Conservation (phyloP, 2,329 filamentous ascomycete genomes). For the Aaosphaeria arxii region DNA sequence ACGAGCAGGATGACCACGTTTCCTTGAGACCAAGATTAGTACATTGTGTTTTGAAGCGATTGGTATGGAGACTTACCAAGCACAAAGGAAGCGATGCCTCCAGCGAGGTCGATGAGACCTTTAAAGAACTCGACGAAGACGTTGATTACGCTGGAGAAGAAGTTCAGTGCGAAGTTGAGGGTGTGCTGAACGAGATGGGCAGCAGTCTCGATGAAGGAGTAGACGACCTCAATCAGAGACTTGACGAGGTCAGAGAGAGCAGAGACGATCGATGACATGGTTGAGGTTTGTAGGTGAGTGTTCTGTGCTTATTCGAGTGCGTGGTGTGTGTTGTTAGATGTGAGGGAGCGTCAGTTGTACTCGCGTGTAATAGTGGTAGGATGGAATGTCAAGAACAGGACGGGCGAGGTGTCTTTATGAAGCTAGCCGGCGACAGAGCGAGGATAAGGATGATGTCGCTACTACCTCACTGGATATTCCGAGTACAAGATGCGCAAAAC, state of each 20-base stretch:
- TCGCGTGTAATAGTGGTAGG: background rate
- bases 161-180: slow-evolving; percentile 22
- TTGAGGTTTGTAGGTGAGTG: background rate
- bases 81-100: slow-evolving; percentile 31
- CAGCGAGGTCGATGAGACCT: slow-evolving; percentile 30
- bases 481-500: too few species aligned
- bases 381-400: background rate
- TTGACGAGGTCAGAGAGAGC: slow-evolving; percentile 30
- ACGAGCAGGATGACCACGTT: slow-evolving; percentile 35
- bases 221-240: slow-evolving; percentile 31
- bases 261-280: slow-evolving; percentile 32
- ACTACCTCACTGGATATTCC: slow-evolving; percentile 5
- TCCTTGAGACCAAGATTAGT: slow-evolving; percentile 11
- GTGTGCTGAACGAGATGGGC: slow-evolving; percentile 29
- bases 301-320: background rate
- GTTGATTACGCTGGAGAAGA: slow-evolving; percentile 23
- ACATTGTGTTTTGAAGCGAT: slow-evolving; percentile 1
- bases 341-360: slow-evolving; percentile 1
- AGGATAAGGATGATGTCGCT: slow-evolving; percentile 9
- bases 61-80: slow-evolving; percentile 21
- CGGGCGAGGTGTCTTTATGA: background rate
- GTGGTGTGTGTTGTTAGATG: slow-evolving; percentile 1
- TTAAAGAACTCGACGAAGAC: slow-evolving; percentile 31
- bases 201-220: slow-evolving; percentile 34
- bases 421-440: background rate